These are phyloP conservation scores for Lycium barbarum DNA, from an alignment of 257 asterid species.

Conservation along the genomic window DNA sequence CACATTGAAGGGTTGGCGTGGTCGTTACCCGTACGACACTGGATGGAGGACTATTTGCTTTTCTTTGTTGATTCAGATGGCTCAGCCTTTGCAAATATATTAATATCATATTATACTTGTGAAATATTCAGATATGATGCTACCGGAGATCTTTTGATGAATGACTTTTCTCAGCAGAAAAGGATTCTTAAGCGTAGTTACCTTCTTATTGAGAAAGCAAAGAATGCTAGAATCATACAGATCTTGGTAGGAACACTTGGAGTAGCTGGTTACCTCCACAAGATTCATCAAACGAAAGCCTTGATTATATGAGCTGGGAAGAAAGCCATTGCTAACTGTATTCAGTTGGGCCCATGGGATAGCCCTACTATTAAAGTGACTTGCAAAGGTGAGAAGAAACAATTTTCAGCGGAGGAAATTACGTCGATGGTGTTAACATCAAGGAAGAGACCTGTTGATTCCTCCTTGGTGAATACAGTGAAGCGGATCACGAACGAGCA, in stretches of 20 bases:
- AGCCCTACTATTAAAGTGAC: no score
- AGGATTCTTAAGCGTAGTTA: slow-evolving; percentile 85
- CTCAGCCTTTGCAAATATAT: slow-evolving; percentile 78
- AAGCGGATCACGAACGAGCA: no score
- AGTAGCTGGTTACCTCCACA: slow-evolving; percentile 89
- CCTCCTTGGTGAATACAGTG: no score
- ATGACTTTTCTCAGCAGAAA: slow-evolving; percentile 71
- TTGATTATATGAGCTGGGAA: slow-evolving; percentile 80
- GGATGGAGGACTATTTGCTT: slow-evolving; percentile 75
- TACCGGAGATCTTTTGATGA: slow-evolving; percentile 55
- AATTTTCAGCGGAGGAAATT: no score
- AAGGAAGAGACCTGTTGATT: no score
- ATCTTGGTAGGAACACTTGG: slow-evolving; percentile 98
- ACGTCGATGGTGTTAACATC: no score
- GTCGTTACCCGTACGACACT: slow-evolving; percentile 70
- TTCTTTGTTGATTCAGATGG: slow-evolving; percentile 83
- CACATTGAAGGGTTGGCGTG: slow-evolving; percentile 82
- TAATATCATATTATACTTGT: slow-evolving; percentile 74
- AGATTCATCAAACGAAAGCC: slow-evolving; percentile 83
- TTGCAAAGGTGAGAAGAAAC: no score
- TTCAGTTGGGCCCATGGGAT: no score
- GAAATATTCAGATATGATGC: slow-evolving; percentile 96
- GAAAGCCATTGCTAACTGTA: slow-evolving; percentile 43
- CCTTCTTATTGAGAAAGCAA: slow-evolving; percentile 89
- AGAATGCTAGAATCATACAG: slow-evolving; percentile 92